Percentiles rank a stretch among this genome's conserved stretches.
phyloP scores from a whole-genome alignment of 352 stramenopile genomes.

The Pythium vanterpoolii region DNA sequence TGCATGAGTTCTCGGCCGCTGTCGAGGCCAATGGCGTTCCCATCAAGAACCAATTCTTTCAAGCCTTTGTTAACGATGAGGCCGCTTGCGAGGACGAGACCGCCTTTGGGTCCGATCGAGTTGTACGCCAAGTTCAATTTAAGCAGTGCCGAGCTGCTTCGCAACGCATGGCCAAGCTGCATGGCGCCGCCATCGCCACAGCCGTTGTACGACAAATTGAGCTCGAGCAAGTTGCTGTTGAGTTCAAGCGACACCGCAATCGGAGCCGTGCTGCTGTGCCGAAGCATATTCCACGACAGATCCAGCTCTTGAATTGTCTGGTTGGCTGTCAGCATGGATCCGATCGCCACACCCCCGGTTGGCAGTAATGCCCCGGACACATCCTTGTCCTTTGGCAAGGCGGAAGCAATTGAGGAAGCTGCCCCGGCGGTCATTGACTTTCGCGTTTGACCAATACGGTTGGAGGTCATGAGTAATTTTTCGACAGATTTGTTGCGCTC shows the following conservation, averaged over 20 bases:
- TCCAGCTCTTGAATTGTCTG: conserved; percentile 63
- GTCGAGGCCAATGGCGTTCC: conserved; percentile 55
- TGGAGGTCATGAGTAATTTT: conserved; percentile 56
- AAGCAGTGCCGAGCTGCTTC: conserved; percentile 39
- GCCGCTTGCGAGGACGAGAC: conserved; percentile 49
- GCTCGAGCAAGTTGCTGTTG: conserved; percentile 61
- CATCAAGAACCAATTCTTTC: conserved; percentile 47
- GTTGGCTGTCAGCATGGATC: conserved; percentile 80
- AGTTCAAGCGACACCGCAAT: conserved; percentile 50
- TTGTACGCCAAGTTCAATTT: conserved; percentile 64
- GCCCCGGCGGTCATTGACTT: conserved; percentile 19
- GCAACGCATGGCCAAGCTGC: conserved; percentile 50
- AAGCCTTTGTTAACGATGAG: conserved; percentile 47
- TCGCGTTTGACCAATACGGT: conserved; percentile 63
- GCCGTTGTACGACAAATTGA: conserved; percentile 66
- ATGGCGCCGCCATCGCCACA: conserved; percentile 56
- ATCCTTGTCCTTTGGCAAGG: conserved; percentile 30
- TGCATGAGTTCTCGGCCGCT: conserved; percentile 56
- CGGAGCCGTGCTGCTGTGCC: conserved; percentile 30
- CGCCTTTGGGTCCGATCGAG: conserved; percentile 50
- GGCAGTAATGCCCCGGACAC: conserved; percentile 26
- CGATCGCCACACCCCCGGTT: conserved; percentile 74
- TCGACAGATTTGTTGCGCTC: conserved; percentile 74
- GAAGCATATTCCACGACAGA: conserved; percentile 85
- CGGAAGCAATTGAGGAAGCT: neutral